phyloP scores from a whole-genome alignment of 441 rosid species.

The Melastoma candidum region DNA sequence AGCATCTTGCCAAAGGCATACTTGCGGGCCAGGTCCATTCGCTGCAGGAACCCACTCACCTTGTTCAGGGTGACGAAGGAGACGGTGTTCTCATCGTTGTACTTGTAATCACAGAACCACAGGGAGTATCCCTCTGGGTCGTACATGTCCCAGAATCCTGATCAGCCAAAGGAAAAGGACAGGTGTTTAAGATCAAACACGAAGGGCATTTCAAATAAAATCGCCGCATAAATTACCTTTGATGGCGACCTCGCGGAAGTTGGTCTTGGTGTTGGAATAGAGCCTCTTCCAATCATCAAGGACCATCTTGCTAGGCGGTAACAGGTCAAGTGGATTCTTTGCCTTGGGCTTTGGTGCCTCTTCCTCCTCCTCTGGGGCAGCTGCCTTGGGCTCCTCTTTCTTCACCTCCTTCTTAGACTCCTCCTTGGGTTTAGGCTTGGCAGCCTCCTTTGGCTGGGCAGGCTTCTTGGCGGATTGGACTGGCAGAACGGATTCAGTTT shows the following conservation, averaged over 20 bases:
- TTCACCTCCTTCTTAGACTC: conserved; percentile 57
- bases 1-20: conserved; percentile 94
- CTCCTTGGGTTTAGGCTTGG: conserved; percentile 53
- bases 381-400: conserved; percentile 51
- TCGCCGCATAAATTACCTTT: conserved; percentile 39
- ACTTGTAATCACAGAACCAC: conserved; percentile 95
- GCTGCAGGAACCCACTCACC: conserved; percentile 84
- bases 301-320: conserved; percentile 89
- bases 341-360: conserved; percentile 89
- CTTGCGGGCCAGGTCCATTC: conserved; percentile 92
- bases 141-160: conserved; percentile 99
- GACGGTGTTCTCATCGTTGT: conserved; percentile 87
- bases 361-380: conserved; percentile 45
- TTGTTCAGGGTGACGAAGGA: conserved; percentile 83
- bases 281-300: conserved; percentile 98
- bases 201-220: neutral
- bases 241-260: conserved; percentile 93
- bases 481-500: conserved; percentile 50
- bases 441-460: conserved; percentile 38
- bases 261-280: conserved; percentile 86
- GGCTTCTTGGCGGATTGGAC: conserved; percentile 50
- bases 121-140: conserved; percentile 93
- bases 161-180: neutral
- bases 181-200: neutral
- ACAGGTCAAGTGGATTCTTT: conserved; percentile 86